Evolutionary conservation across 176 grass and related monocot species (phyloP).

Genomic region (Avena insularis): DNA sequence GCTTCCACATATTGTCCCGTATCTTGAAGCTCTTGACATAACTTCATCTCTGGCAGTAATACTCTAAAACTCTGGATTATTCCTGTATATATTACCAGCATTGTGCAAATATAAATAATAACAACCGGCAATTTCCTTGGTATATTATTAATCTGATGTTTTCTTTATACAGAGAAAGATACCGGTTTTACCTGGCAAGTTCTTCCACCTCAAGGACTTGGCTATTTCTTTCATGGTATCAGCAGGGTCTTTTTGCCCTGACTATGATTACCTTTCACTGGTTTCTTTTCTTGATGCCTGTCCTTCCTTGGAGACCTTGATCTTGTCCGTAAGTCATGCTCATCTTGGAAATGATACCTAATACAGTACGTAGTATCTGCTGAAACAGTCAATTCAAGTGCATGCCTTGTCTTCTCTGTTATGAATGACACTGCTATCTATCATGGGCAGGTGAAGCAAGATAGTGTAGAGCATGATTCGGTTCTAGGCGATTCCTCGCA

Average conservation of each 20-base stretch:
- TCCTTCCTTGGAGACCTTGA: slow-evolving; percentile 14
- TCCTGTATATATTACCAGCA: too few species aligned
- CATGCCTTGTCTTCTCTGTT: too few species aligned
- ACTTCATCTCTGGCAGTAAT: background rate
- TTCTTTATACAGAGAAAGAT: background rate
- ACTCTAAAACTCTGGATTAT: background rate
- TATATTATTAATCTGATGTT: background rate
- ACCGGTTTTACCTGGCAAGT: background rate
- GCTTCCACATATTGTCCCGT: background rate
- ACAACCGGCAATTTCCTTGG: background rate
- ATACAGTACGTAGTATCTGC: too few species aligned
- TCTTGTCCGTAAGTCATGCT: background rate
- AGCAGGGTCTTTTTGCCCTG: background rate
- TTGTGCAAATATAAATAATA: background rate
- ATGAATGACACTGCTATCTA: too few species aligned
- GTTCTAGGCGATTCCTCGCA: background rate
- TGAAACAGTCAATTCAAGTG: too few species aligned
- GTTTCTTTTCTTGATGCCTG: background rate
- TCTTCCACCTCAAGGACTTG: slow-evolving; percentile 25
- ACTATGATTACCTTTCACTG: background rate
- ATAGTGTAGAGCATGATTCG: background rate
- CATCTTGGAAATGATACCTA: background rate
- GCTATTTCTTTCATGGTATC: background rate
- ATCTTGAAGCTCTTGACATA: background rate
- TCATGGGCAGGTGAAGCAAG: too few species aligned